Evolutionary conservation across 441 rosid genomes (phyloP), one percentile per base, ranked within the genome.

Genomic region (Eruca vesicaria): DNA sequence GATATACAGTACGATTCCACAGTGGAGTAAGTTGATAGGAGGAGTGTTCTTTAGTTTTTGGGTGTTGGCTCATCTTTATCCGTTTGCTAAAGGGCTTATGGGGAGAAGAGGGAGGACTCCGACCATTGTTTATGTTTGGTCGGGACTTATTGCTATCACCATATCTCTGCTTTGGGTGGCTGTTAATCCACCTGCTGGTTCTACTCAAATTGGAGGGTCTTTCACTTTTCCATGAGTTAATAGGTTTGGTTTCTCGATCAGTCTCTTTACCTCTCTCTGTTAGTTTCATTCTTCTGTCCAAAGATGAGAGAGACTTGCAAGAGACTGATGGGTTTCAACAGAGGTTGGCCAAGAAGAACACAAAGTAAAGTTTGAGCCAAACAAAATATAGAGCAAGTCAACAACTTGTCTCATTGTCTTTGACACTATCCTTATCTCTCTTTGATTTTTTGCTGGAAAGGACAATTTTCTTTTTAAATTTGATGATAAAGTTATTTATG

Each of bases 161-260:
- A 92, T 92, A n/a, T 92, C 98, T n/a, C 90, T 92, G 5, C 92
- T 92, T 19, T 92, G 98, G 98, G 97, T 92, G 57, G 96, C 98
- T 2, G 88, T 92, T 79, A 85, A 81, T 73, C 98, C 96, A 9
- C 98, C 98, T 0, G 83, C 90, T n/a, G 88, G 88, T 59, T 63
- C 91, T 7, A 87, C 63, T 77, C 81, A 90, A 74, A 88, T 93
- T 26, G 98, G 98, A 61, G 98, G 98, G 20, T 88, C 97, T 6
- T 93, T 93, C 87, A 88, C 88, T 79, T 93, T 93, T 82, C 98
- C 98, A 12, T 92, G 84, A 45, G 19, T 45, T 29, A 45, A 83
- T 71, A 59, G 73, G 72, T 66, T 78, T 82, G 71, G 63, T 62
- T 72, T 63, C 73, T 33, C 15, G 4, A 26, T 26, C 29, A 43